These are phyloP conservation scores for Astathelohania contejeani DNA, from an alignment of 371 early-diverging fungal species.

Conservation along the genomic window DNA sequence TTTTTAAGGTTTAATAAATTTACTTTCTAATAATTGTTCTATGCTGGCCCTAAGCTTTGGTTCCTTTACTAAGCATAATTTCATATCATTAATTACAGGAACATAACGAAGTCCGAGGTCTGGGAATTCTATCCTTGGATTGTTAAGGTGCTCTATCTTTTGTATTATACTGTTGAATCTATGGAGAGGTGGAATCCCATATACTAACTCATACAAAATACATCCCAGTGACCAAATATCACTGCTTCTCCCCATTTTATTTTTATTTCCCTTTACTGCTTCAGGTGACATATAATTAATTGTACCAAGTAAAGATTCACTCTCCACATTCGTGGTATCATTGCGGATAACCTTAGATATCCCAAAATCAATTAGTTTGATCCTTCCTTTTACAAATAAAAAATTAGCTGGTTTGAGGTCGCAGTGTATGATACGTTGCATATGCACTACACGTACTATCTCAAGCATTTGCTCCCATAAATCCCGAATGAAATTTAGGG, in stretches of 20 bases:
- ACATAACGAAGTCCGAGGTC: not conserved
- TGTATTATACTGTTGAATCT: slow-evolving; percentile 10
- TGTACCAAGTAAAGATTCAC: slow-evolving; percentile 75
- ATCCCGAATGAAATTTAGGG: slow-evolving; percentile 9
- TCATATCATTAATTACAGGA: not conserved
- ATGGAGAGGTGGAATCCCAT: slow-evolving; percentile 66
- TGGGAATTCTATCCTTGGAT: not conserved
- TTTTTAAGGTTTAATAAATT: no score
- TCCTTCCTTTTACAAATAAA: slow-evolving; percentile 44
- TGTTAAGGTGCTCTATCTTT: slow-evolving; percentile 8
- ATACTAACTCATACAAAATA: slow-evolving; percentile 83
- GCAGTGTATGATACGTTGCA: slow-evolving; percentile 68
- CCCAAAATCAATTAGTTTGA: slow-evolving; percentile 79
- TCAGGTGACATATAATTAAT: slow-evolving; percentile 93
- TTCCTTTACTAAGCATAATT: not conserved
- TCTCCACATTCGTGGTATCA: slow-evolving; percentile 77
- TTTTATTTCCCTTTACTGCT: slow-evolving; percentile 54
- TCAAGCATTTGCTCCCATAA: slow-evolving; percentile 62
- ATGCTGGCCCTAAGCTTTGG: not conserved
- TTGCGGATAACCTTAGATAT: slow-evolving; percentile 76
- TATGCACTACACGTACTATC: slow-evolving; percentile 70
- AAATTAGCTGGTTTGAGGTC: slow-evolving; percentile 77
- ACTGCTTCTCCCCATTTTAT: slow-evolving; percentile 50
- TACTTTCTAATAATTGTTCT: not conserved
- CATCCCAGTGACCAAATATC: slow-evolving; percentile 95